These are phyloP conservation scores for Wickerhamomyces xylosicus DNA, from an alignment of 805 yeast species.

Conservation along the genomic window DNA sequence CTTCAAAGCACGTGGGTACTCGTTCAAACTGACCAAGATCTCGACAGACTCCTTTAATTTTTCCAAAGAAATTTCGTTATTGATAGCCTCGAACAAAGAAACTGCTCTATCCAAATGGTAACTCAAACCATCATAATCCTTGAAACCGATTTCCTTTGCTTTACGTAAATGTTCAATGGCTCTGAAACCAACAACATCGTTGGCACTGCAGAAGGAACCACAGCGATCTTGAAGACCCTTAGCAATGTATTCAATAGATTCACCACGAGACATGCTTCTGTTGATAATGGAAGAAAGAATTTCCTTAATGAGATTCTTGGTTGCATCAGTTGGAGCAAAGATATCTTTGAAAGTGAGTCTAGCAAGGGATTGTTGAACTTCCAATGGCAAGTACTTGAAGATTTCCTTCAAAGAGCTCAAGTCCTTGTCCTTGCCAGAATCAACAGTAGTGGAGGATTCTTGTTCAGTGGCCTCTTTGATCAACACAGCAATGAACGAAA, in stretches of 20 bases:
- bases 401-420: conserved; percentile 38
- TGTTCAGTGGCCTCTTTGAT: conserved; percentile 45
- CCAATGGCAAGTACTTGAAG: conserved; percentile 55
- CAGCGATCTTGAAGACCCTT: conserved; percentile 84
- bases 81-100: conserved; percentile 66
- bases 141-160: conserved; percentile 66
- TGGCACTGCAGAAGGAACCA: conserved; percentile 88
- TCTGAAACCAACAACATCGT: conserved; percentile 87
- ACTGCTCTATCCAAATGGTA: conserved; percentile 68
- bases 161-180: conserved; percentile 86
- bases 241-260: conserved; percentile 84
- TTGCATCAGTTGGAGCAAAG: conserved; percentile 55
- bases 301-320: conserved; percentile 61
- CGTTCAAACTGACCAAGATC: conserved; percentile 69
- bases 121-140: conserved; percentile 61
- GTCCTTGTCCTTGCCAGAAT: not conserved
- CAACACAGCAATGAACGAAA: conserved; percentile 76
- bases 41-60: conserved; percentile 72
- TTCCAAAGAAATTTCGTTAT: conserved; percentile 67
- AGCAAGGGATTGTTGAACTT: conserved; percentile 59
- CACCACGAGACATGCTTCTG: conserved; percentile 83
- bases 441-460: not conserved
- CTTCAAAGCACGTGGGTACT: conserved; percentile 77
- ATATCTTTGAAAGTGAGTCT: conserved; percentile 64
- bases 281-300: conserved; percentile 83